Evolutionary conservation across 345 rosid species (phyloP), one percentile per base, ranked within the genome.

Genomic region (Hibiscus tridactylites): DNA sequence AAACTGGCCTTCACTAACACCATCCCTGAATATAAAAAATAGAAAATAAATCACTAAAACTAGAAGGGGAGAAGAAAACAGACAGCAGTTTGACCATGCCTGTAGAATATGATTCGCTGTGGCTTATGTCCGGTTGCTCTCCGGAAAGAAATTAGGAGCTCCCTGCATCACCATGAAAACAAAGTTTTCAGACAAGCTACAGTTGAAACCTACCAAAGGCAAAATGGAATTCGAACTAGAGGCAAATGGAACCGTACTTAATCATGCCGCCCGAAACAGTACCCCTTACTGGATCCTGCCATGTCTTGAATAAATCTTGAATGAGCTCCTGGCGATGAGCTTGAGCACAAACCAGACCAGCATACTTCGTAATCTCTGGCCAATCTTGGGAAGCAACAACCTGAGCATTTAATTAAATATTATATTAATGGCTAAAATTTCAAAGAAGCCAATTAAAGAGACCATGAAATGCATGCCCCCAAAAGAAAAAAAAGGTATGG

Each of bases 331-430:
- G 24, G 24, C 24, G 24, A 21, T 21, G 24, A 21, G 24, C 24
- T 21, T 21, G 24, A 21, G 24, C 24, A 21, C 24, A 21, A 21
- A 21, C 24, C 24, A 21, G 24, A 21, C 24, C 24, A 21, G 24
- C 24, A 21, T 21, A 21, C 24, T 96, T 96, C 1, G 99, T 96
- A 19, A 96, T 69, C 83, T 92, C 99, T 0, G 99, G 99, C 99
- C 99, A 96, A 60, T 96, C 99, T 84, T 96, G 99, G 19, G 99
- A 96, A 61, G 99, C 99, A 10, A 96, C 99, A 6, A 92, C 98
- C 99, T 96, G 76, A 44, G 78, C 47, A 17, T 19, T 56, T 21
- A 21, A 21, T 21, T 21, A 21, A 21, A 21, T 21, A 21, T 21
- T 21, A 21, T 21, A 21, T 21, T 21, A 21, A 21, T 21, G 24